Conservation (phyloP, 495 filamentous ascomycete species). For the Penicillium canariense region DNA sequence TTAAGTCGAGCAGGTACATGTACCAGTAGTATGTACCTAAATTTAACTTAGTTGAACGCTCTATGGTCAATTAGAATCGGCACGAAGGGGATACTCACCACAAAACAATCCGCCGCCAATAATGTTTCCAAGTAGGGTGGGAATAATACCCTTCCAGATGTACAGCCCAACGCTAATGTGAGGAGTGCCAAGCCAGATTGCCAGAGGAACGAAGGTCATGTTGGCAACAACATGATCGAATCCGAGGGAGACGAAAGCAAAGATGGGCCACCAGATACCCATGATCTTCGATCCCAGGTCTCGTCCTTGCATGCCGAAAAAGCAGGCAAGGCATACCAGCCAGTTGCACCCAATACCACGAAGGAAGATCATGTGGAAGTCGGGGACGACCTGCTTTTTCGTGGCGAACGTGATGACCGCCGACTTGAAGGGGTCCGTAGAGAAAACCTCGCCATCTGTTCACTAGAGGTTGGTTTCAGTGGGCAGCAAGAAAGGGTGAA, state of each 20-base stretch:
- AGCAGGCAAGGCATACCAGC: slow-evolving; percentile 61
- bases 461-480: neutral
- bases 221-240: slow-evolving; percentile 65
- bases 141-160: slow-evolving; percentile 65
- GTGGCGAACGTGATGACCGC: slow-evolving; percentile 52
- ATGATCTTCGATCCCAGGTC: slow-evolving; percentile 56
- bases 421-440: slow-evolving; percentile 46
- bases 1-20: slow-evolving; percentile 41
- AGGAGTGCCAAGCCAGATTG: slow-evolving; percentile 52
- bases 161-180: slow-evolving; percentile 52
- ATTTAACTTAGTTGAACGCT: neutral
- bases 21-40: slow-evolving; percentile 51
- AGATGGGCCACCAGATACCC: slow-evolving; percentile 64
- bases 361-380: slow-evolving; percentile 60
- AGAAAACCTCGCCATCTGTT: slow-evolving; percentile 56
- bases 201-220: slow-evolving; percentile 62
- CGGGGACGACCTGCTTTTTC: slow-evolving; percentile 53
- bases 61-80: no score
- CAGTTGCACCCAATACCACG: slow-evolving; percentile 63
- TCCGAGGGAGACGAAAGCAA: slow-evolving; percentile 57
- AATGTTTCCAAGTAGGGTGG: slow-evolving; percentile 56
- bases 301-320: slow-evolving; percentile 54
- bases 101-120: slow-evolving; percentile 54
- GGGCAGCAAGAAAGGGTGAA: no score
- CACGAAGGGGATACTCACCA: slow-evolving; percentile 23